Percentiles rank a stretch among this genome's conserved stretches.
Conservation (phyloP, 2,329 filamentous ascomycete genomes). For the Penicillium sp. region DNA sequence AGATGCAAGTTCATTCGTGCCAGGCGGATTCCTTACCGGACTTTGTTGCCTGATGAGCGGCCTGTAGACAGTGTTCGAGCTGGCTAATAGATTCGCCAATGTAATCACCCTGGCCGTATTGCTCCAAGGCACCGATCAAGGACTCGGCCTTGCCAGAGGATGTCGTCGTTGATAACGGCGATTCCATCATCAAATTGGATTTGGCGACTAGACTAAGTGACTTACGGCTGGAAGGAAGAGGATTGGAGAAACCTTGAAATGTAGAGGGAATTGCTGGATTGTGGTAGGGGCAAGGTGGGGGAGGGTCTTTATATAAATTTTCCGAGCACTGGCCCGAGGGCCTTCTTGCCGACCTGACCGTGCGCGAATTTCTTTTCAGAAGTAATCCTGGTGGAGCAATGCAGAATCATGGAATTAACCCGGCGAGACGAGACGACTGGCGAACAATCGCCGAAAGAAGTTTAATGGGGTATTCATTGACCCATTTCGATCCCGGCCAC, state of each 20-base stretch:
- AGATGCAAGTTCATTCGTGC: not conserved
- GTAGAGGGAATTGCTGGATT: not conserved
- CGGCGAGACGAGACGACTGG: not conserved
- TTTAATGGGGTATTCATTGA: too few species aligned
- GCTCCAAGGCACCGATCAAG: constrained; percentile 26
- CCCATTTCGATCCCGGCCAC: not conserved
- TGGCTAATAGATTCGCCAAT: constrained; percentile 37
- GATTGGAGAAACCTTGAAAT: too few species aligned
- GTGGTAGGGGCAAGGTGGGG: not conserved
- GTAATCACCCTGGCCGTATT: constrained; percentile 35
- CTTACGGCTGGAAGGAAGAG: not conserved
- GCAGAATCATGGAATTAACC: not conserved
- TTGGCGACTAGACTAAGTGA: not conserved
- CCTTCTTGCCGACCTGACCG: not conserved
- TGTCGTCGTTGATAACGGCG: constrained; percentile 3
- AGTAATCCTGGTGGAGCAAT: not conserved
- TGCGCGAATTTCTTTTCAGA: not conserved
- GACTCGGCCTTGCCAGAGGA: constrained; percentile 15
- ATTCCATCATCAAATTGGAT: constrained; percentile 4
- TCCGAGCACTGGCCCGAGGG: not conserved
- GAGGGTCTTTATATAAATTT: not conserved
- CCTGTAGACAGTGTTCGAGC: constrained; percentile 35
- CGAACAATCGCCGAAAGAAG: too few species aligned
- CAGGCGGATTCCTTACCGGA: constrained; percentile 13
- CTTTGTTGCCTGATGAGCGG: constrained; percentile 31